Evolutionary conservation across 1,284 basidiomycete genomes (phyloP).

Genomic region (Apiotrichum veenhuisii): DNA sequence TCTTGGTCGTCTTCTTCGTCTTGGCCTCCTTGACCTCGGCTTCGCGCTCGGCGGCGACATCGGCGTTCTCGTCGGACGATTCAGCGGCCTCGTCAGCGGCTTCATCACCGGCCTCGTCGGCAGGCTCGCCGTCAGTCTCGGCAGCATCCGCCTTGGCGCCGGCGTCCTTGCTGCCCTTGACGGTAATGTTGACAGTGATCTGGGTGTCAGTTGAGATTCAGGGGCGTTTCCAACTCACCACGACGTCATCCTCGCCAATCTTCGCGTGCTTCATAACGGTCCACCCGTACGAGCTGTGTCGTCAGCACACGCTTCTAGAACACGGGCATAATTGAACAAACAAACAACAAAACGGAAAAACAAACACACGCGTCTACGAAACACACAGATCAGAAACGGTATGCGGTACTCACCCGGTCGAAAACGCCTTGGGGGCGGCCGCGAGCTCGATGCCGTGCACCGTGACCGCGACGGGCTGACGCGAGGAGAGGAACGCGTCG

Average conservation of each 20-base stretch:
- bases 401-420: slow-evolving; percentile 21
- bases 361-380: background rate
- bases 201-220: background rate
- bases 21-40: background rate
- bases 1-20: background rate
- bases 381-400: too few relatives aligned
- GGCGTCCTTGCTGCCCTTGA: slow-evolving; percentile 13
- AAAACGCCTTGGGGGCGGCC: slow-evolving; percentile 11
- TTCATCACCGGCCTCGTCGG: background rate
- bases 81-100: background rate
- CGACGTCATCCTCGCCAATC: slow-evolving; percentile 11
- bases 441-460: slow-evolving; percentile 8
- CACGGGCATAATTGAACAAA: too few relatives aligned
- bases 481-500: background rate
- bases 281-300: slow-evolving; percentile 22
- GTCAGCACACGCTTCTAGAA: slow-evolving; percentile 2
- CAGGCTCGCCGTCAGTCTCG: background rate
- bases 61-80: background rate
- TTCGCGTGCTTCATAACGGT: slow-evolving; percentile 11
- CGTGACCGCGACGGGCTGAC: slow-evolving; percentile 4
- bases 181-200: slow-evolving; percentile 16
- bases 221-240: slow-evolving; percentile 6
- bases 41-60: background rate
- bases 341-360: too few relatives aligned
- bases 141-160: background rate